These are phyloP conservation scores for Scheffersomyces lignosus DNA, from an alignment of 805 yeast species.

Conservation along the genomic window DNA sequence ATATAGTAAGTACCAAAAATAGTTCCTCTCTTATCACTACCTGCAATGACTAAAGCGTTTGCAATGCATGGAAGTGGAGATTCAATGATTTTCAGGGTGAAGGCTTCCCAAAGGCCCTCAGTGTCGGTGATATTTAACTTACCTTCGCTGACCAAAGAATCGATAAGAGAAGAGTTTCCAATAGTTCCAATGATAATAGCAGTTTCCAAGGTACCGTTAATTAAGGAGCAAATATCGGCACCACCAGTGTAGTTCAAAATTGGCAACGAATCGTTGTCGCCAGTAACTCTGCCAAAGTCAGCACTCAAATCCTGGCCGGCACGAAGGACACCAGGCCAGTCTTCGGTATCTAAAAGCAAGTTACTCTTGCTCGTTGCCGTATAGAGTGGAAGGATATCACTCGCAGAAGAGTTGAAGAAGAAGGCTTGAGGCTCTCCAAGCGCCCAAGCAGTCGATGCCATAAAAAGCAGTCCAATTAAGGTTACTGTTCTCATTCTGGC, in stretches of 20 bases:
- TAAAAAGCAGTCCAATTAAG: too few species aligned
- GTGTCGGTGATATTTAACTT: slow-evolving; percentile 9
- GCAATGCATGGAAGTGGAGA: neutral
- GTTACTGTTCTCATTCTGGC: too few species aligned
- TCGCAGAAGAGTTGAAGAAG: too few species aligned
- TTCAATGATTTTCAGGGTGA: slow-evolving; percentile 5
- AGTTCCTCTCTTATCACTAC: slow-evolving; percentile 18
- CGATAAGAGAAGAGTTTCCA: slow-evolving; percentile 11
- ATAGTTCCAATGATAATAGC: slow-evolving; percentile 15
- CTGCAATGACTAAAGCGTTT: slow-evolving; percentile 14
- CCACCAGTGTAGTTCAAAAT: neutral
- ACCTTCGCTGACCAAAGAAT: slow-evolving; percentile 4
- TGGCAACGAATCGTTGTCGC: slow-evolving; percentile 4
- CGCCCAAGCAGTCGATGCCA: too few species aligned
- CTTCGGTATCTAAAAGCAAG: slow-evolving; percentile 1
- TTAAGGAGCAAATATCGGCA: slow-evolving; percentile 3
- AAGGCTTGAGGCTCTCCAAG: too few species aligned
- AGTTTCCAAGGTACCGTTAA: slow-evolving; percentile 5
- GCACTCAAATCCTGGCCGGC: slow-evolving; percentile 13
- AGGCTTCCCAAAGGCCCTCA: slow-evolving; percentile 18
- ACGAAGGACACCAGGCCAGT: slow-evolving; percentile 16
- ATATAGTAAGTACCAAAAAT: slow-evolving; percentile 15
- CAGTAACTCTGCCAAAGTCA: slow-evolving; percentile 14
- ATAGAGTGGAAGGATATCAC: too few species aligned
- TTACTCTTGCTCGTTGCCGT: too few species aligned